Base-by-base conservation (phyloP, 2,329 filamentous ascomycete genomes). In the Cladosporium colombiae region DNA sequence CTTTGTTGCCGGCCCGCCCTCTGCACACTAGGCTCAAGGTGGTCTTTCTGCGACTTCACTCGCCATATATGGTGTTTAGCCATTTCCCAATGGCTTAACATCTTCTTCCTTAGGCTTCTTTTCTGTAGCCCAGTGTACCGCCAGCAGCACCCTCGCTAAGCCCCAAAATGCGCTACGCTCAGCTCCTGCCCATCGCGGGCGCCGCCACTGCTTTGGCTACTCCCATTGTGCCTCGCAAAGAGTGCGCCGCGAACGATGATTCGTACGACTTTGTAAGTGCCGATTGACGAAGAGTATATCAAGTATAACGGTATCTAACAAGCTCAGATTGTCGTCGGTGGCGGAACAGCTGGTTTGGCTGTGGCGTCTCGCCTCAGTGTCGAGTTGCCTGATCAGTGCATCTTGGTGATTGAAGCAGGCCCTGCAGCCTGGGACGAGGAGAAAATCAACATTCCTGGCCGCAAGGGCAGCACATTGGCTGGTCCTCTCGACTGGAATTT, bases 401-500 rank as follows among this genome's bases (percentile, higher is more conserved):
- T 74, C 16, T 65, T 74, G 16, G 65, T 74, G 13, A 60, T 74
- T 33, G 71, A 74, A 62, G 72, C 72, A 16, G 72, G 72, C 6
- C 67, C 69, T 23, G 63, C 67, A 11, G 67, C 62, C 13, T 67
- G 53, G 18, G 53, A 69, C n/a, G 67, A 71, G 1, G 62, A 53
- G 21, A 65, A 63, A 21, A 70, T 74, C 61, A 69, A 70, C 49
- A 68, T 72, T n/a, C 72, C 72, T n/a, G 71, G 71, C 33, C 62
- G 64, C 50, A 72, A 72, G 35, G 70, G 71, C 14, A 65, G 57
- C 33, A 70, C 70, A 1, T 60, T 74, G 5, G 70, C 70, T 3
- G 68, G 65, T 7, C 58, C 56, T 2, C 69, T 68, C 37, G 72
- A 81, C 65, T 81, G 79, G 78, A 82, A 82, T 71, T 79, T 83